Base-by-base conservation (phyloP, 2,329 filamentous ascomycete genomes). In the Akanthomyces muscarius region DNA sequence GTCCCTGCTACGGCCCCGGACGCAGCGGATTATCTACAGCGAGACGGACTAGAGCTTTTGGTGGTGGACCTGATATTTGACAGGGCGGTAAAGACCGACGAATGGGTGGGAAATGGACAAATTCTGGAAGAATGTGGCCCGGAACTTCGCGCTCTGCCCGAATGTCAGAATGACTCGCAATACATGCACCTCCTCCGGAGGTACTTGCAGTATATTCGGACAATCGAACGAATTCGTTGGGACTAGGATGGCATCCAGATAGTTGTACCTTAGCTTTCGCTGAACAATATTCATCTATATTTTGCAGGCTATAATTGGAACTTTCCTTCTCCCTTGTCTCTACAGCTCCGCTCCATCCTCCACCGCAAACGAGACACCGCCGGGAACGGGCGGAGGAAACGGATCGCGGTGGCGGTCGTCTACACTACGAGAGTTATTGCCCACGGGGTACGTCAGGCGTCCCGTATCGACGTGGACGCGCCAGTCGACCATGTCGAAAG, bases 381-480 rank as follows among this genome's bases (percentile, higher is more conserved):
- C 61, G 2, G 54, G 47, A 5, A 57, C 30, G 11, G 54, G 13
- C 5, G 44, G 36, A 4, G 61, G 61, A 21, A 47, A 53, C 21
- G 56, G 62, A 54, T 60, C 54, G 21, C 28, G 51, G 28, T 62
- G 33, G 7, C 53, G 41, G 38, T 69, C 64, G 38, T 66, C 64
- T 13, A 66, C 65, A 5, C 62, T 51, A 5, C 65, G 48, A 2
- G 66, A 53, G 47, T 66, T 58, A 2, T 67, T 45, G 3, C 56
- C 66, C 1, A 67, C 61, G 4, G 74, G 73, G 47, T 75, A 76
- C 1, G 69, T 63, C 23, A 69, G 64, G 18, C 70, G 66, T 33
- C 75, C 74, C 18, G 67, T 65, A 7, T 70, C 66, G 1, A 76
- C 72, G 28, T 62, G 65, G 1, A 70, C 70, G 21, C 67, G 68